These are phyloP conservation scores for Lentinula sp. DNA, from an alignment of 768 basidiomycete genomes.

Conservation along the genomic window DNA sequence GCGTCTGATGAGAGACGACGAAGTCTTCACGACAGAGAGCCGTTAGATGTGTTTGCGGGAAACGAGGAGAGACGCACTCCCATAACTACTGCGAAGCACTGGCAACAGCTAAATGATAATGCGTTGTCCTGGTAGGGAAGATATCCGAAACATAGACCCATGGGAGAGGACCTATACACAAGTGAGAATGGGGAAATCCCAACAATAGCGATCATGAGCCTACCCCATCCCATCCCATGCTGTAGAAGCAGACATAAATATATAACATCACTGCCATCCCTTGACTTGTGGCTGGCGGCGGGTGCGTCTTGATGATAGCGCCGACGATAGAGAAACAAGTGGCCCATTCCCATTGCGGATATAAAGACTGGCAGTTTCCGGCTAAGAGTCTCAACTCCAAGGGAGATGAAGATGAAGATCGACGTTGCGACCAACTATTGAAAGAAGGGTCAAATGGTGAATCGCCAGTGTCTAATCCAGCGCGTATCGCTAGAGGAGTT, in stretches of 20 bases:
- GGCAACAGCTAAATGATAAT: conserved; percentile 72
- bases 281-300: conserved; percentile 38
- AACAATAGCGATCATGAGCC: neutral
- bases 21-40: conserved; percentile 29
- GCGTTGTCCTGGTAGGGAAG: conserved; percentile 79
- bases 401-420: conserved; percentile 66
- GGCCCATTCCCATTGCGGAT: conserved; percentile 49
- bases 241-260: conserved; percentile 60
- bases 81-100: conserved; percentile 74
- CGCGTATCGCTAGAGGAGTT: neutral
- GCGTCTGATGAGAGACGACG: conserved; percentile 44
- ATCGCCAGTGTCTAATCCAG: too few relatives aligned
- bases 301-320: conserved; percentile 55
- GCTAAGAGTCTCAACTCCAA: conserved; percentile 60
- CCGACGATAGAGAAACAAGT: conserved; percentile 58
- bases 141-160: conserved; percentile 76
- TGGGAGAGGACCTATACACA: conserved; percentile 35
- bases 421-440: conserved; percentile 64
- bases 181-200: neutral
- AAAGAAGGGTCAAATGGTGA: neutral
- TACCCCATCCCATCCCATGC: conserved; percentile 51
- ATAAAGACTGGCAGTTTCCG: conserved; percentile 50
- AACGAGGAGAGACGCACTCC: conserved; percentile 21
- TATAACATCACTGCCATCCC: conserved; percentile 64
- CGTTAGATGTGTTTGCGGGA: conserved; percentile 11